Conservation (phyloP, 371 early-diverging fungal species). For the Dichotomocladium elegans region DNA sequence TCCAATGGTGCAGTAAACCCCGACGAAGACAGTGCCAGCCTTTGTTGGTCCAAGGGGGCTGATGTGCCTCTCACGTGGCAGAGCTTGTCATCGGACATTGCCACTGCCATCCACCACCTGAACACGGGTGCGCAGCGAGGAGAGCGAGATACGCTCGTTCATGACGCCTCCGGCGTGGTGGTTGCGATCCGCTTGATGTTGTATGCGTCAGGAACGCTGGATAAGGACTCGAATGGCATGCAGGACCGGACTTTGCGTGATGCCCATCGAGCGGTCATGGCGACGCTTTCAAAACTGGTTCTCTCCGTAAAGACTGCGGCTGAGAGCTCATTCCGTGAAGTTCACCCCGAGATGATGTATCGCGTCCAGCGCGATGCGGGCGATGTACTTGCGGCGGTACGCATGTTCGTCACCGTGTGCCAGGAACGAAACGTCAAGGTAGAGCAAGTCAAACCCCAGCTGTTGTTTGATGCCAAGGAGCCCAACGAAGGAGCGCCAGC, state of each 20-base stretch:
- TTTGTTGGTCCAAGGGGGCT: too few relatives aligned
- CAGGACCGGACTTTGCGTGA: slow-evolving; percentile 15
- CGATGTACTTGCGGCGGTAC: slow-evolving; percentile 73
- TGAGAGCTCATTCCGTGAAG: slow-evolving; percentile 44
- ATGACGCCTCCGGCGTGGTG: slow-evolving; percentile 50
- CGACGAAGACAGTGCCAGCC: slow-evolving; percentile 1
- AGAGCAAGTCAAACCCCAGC: slow-evolving; percentile 20
- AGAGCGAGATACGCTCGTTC: slow-evolving; percentile 10
- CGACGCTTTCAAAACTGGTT: slow-evolving; percentile 75
- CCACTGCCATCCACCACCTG: slow-evolving; percentile 24
- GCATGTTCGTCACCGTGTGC: slow-evolving; percentile 56
- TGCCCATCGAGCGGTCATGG: slow-evolving; percentile 60
- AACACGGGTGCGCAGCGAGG: slow-evolving; percentile 51
- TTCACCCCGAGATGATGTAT: slow-evolving; percentile 19
- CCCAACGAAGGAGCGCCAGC: neutral
- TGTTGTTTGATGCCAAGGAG: slow-evolving; percentile 15
- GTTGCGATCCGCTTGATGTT: slow-evolving; percentile 81
- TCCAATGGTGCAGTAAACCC: neutral
- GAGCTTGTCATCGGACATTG: slow-evolving; percentile 53
- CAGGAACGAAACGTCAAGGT: slow-evolving; percentile 27
- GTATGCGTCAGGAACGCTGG: slow-evolving; percentile 69
- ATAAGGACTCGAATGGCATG: slow-evolving; percentile 53
- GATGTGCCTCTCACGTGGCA: slow-evolving; percentile 14
- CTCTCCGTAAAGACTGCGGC: slow-evolving; percentile 43
- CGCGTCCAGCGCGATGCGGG: slow-evolving; percentile 38